Evolutionary conservation across 1,284 basidiomycete genomes (phyloP), one percentile per base, ranked within the genome.

Genomic region (Boletus mariae): DNA sequence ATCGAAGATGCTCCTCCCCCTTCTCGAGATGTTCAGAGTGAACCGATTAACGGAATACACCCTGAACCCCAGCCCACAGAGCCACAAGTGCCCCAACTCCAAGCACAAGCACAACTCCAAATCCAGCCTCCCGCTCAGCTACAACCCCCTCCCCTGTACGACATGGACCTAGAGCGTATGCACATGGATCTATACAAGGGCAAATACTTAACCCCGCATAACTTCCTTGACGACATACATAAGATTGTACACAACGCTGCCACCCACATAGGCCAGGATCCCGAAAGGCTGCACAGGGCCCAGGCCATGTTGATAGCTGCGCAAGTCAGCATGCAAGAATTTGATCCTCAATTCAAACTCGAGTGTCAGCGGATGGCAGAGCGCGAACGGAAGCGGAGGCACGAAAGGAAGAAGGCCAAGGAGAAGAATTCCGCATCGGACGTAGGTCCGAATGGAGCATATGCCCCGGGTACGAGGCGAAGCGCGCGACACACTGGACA

Each of bases 151-250:
- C 59, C 66, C 34, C 71, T 92, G 23, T 89, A 83, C 67, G 83
- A 94, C 62, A 85, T 96, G 74, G 92, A 96, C 67, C 79, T 99
- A 29, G 96, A 98, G 66, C 85, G 81, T 59, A 94, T 99, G 82
- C 90, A 95, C 62, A 76, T 80, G 35, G 86, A 92, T 52, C 78
- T 99, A 13, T 93, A 93, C 74, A 87, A 85, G 67, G 86, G 87
- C 54, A 85, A 86, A 51, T 99, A 99, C 69, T 82, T 93, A 35
- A 94, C 93, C 0, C 90, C 92, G 0, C 80, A 85, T 47, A 84
- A 92, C 53, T 97, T 99, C 74, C 78, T 98, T 9, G 84, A 87
- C 41, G 97, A 98, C 65, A 80, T 98, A 50, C 77, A 80, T 47
- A 90, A 90, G 71, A 98, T 99, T 57, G 89, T 95, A 20, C 83